Conservation (phyloP, 805 yeast species). For the Suhomyces vadensis region DNA sequence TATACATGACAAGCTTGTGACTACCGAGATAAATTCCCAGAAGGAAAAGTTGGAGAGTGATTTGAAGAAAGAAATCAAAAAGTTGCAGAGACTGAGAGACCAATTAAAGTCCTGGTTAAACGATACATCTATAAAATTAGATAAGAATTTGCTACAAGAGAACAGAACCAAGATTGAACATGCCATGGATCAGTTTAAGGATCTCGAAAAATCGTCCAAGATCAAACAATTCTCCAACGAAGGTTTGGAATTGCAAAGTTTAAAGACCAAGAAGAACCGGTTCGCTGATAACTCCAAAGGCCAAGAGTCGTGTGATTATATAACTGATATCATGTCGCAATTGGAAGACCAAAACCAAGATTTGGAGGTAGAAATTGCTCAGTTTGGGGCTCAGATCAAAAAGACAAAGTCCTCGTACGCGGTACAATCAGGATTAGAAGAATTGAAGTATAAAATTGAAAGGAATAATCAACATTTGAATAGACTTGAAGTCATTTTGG, state of each 20-base stretch:
- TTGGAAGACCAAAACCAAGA: slow-evolving; percentile 78
- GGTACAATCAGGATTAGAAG: slow-evolving; percentile 57
- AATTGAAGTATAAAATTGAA: slow-evolving; percentile 60
- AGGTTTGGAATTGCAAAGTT: slow-evolving; percentile 71
- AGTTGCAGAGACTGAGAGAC: slow-evolving; percentile 88
- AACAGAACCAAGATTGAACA: slow-evolving; percentile 73
- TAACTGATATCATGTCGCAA: slow-evolving; percentile 74
- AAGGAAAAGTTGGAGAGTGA: slow-evolving; percentile 93
- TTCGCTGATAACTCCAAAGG: slow-evolving; percentile 74
- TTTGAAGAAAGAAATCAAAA: slow-evolving; percentile 91
- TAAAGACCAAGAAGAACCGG: slow-evolving; percentile 27
- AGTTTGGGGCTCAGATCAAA: slow-evolving; percentile 35
- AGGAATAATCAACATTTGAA: slow-evolving; percentile 79
- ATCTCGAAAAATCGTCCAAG: slow-evolving; percentile 88
- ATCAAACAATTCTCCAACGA: slow-evolving; percentile 93
- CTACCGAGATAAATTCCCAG: slow-evolving; percentile 80
- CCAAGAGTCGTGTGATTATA: slow-evolving; percentile 67
- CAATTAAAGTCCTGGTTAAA: slow-evolving; percentile 95
- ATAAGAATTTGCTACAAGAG: slow-evolving; percentile 47
- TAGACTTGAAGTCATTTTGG: slow-evolving; percentile 73
- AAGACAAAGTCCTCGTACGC: slow-evolving; percentile 46
- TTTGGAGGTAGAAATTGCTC: slow-evolving; percentile 64
- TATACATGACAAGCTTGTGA: slow-evolving; percentile 80
- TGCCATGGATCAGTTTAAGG: slow-evolving; percentile 95
- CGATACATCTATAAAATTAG: slow-evolving; percentile 86